Evolutionary conservation across 768 basidiomycete species (phyloP), one percentile per base, ranked within the genome.

Genomic region (Tylopilus felleus): DNA sequence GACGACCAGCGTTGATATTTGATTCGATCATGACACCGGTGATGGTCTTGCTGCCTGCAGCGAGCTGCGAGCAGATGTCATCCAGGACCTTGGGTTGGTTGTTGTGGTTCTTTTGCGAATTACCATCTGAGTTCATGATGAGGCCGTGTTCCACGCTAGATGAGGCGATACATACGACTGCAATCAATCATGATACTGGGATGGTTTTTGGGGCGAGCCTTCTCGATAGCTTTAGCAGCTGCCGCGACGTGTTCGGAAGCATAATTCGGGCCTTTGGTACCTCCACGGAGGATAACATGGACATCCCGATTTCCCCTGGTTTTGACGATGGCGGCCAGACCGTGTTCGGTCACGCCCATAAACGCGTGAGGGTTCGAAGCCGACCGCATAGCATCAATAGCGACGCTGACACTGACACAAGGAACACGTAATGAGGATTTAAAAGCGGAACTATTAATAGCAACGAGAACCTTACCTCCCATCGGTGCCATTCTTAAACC

Each of bases 401-500:
- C 96, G 33, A 98, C 92, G 0, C 81, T 74, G 46, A 98, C 86
- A 54, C 83, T 85, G 57, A 29, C 31, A 27, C 36, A 22, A 51
- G 48, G 52, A 35, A 16, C 10, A 35, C 19, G 29, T 8, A 57
- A 36, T 56, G 29, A 55, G 52, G 2, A 56, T 23, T 48, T 10
- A 27, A 27, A 53, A 52, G 8, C 9, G 45, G 5, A 1, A 13
- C 12, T 16, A 40, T 23, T 28, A 54, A 39, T 10, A 28, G 35
- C 25, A 17, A 5, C 10, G 9, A 14, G 17, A 31, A 42, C 51
- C 71, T 51, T 59, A 82, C 83, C 84, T 85, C 51, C 97, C 97
- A 70, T 98, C 96, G 4, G 97, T 99, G 50, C 97, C 96, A 69
- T 99, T 99, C 74, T 99, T 99, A 85, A 99, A 99, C 9, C 93